Conservation (phyloP, 2,329 filamentous ascomycete genomes). For the Plectosphaerella cucumerina region DNA sequence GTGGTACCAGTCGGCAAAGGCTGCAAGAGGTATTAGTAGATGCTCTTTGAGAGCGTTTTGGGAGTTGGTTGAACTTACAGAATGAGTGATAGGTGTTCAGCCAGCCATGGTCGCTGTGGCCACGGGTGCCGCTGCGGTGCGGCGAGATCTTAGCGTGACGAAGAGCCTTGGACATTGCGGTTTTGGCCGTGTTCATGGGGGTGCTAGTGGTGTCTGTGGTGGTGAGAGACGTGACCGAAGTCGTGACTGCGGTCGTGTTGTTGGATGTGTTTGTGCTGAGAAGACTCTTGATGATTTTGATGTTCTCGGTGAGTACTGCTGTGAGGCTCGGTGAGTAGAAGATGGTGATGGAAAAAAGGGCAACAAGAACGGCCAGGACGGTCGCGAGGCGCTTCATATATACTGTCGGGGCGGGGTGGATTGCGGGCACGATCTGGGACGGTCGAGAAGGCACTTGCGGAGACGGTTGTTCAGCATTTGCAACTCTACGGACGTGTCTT, state of each 20-base stretch:
- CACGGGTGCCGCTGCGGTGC: slow-evolving; percentile 67
- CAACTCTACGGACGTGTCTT: slow-evolving; percentile 9
- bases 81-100: slow-evolving; percentile 85
- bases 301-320: slow-evolving; percentile 11
- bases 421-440: neutral
- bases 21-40: too few species aligned
- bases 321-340: slow-evolving; percentile 15
- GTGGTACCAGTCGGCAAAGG: slow-evolving; percentile 72
- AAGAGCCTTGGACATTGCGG: slow-evolving; percentile 59
- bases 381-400: slow-evolving; percentile 33
- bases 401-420: slow-evolving; percentile 15
- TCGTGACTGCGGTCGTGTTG: slow-evolving; percentile 12
- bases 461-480: slow-evolving; percentile 13
- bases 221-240: neutral
- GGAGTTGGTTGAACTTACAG: too few species aligned
- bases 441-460: slow-evolving; percentile 10
- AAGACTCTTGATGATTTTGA: neutral
- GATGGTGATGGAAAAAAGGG: slow-evolving; percentile 32
- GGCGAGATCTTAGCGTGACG: slow-evolving; percentile 68
- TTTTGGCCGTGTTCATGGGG: slow-evolving; percentile 33
- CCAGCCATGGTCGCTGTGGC: slow-evolving; percentile 81
- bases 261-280: slow-evolving; percentile 16
- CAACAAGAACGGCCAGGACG: slow-evolving; percentile 28
- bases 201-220: slow-evolving; percentile 9
- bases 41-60: too few species aligned